Conservation (phyloP, 306 rosid species). For the Macrotyloma uniflorum region DNA sequence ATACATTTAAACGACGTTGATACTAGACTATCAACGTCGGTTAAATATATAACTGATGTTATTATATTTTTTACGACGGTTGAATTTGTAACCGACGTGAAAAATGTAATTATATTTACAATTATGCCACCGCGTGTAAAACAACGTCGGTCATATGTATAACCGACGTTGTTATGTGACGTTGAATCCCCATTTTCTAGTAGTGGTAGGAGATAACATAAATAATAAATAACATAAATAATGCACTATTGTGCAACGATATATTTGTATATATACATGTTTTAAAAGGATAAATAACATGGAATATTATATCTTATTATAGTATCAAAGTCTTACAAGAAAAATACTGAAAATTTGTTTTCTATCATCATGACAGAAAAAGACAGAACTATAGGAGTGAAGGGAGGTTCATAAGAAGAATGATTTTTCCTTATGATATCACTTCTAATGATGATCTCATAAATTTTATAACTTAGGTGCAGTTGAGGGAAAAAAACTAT, state of each 20-base stretch:
- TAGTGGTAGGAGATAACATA: too few relatives aligned
- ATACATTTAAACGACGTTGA: too few relatives aligned
- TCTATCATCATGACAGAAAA: neutral
- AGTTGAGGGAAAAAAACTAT: neutral
- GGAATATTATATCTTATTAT: neutral
- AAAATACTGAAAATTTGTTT: neutral
- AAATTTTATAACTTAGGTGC: neutral
- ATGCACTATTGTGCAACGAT: neutral
- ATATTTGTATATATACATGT: neutral
- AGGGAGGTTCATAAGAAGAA: neutral
- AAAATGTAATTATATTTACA: too few relatives aligned
- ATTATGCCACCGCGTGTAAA: too few relatives aligned
- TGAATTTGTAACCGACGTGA: too few relatives aligned
- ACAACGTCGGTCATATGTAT: too few relatives aligned
- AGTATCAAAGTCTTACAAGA: neutral
- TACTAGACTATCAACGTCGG: too few relatives aligned
- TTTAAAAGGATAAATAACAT: neutral
- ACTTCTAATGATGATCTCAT: neutral
- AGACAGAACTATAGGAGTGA: neutral
- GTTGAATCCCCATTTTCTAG: too few relatives aligned
- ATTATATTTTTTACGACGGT: too few relatives aligned
- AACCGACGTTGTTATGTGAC: too few relatives aligned
- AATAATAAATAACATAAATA: too few relatives aligned
- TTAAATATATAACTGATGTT: too few relatives aligned
- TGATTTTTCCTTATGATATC: neutral